phyloP scores from a whole-genome alignment of 2,329 filamentous ascomycete genomes.

The Calonectria honghensis region DNA sequence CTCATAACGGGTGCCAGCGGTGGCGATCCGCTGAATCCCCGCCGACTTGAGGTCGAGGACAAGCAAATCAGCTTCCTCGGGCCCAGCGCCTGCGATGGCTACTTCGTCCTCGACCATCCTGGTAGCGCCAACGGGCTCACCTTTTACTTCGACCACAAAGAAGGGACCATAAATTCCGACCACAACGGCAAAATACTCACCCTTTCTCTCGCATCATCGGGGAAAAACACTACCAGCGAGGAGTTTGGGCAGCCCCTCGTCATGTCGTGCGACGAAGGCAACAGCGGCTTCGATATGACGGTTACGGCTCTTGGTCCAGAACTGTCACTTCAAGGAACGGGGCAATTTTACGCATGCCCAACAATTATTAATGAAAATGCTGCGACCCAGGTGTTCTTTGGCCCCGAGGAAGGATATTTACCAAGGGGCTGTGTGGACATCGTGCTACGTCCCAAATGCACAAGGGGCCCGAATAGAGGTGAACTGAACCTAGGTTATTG shows the following conservation, averaged over 20 bases:
- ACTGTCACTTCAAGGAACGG: neutral
- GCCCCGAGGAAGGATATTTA: neutral
- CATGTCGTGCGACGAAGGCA: conserved; percentile 20
- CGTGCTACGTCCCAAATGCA: conserved; percentile 13
- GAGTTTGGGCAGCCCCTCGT: conserved; percentile 8
- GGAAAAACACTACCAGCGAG: neutral
- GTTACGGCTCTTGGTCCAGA: conserved; percentile 3
- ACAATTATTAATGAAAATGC: neutral
- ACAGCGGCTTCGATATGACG: conserved; percentile 6
- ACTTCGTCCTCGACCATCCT: conserved; percentile 11
- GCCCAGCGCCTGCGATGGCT: neutral
- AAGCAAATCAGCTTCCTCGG: conserved; percentile 16
- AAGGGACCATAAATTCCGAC: conserved; percentile 13
- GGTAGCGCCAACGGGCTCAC: neutral
- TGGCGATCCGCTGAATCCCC: conserved; percentile 30
- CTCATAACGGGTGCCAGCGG: conserved; percentile 13
- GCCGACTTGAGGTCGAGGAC: conserved; percentile 5
- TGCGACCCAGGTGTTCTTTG: conserved; percentile 11
- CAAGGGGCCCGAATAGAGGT: neutral
- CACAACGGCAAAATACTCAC: neutral
- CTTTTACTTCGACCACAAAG: conserved; percentile 14
- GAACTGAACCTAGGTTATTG: conserved; percentile 27
- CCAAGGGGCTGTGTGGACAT: conserved; percentile 25
- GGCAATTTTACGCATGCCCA: conserved; percentile 24
- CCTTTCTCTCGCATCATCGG: conserved; percentile 2